These are phyloP conservation scores for Rhodotorula paludigena DNA, from an alignment of 768 basidiomycete species.

Conservation along the genomic window DNA sequence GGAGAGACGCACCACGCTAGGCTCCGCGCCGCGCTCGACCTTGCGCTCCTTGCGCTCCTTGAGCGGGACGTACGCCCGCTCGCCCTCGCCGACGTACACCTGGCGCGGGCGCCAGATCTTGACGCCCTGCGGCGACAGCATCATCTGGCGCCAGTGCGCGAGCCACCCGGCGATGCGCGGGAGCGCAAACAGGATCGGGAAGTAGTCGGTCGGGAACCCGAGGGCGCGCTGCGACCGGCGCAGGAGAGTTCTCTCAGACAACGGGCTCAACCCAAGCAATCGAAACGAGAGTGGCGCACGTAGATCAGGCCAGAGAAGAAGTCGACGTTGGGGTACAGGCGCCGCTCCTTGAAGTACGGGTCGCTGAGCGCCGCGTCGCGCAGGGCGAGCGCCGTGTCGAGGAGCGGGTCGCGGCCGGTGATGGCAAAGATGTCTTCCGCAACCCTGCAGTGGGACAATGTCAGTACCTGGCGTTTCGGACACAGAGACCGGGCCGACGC, in stretches of 20 bases:
- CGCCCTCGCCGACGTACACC: constrained; percentile 72
- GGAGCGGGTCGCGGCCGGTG: constrained; percentile 74
- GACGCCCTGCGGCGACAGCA: constrained; percentile 80
- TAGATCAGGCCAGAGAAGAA: constrained; percentile 62
- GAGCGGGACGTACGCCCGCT: constrained; percentile 68
- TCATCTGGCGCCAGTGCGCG: constrained; percentile 85
- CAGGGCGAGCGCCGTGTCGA: constrained; percentile 82
- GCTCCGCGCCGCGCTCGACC: constrained; percentile 2
- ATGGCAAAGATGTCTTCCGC: constrained; percentile 50
- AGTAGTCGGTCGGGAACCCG: constrained; percentile 80
- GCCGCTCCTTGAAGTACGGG: constrained; percentile 76
- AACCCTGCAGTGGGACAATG: constrained; percentile 1
- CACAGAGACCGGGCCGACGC: constrained; percentile 55
- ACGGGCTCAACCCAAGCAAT: too few relatives aligned
- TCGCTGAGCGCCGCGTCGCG: constrained; percentile 86
- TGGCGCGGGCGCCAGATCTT: constrained; percentile 66
- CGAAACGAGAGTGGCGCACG: constrained; percentile 48
- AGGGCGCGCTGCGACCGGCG: constrained; percentile 2
- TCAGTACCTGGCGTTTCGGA: background rate
- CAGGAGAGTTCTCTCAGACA: too few relatives aligned
- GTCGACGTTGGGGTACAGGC: constrained; percentile 83
- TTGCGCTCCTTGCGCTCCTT: constrained; percentile 55
- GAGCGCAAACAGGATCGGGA: constrained; percentile 87
- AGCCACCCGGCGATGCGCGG: constrained; percentile 90
- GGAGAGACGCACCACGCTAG: constrained; percentile 18